Percentiles rank a stretch among this genome's conserved stretches.
These are phyloP conservation scores for Amanita inopinata DNA, from an alignment of 768 basidiomycete genomes.

Conservation along the genomic window DNA sequence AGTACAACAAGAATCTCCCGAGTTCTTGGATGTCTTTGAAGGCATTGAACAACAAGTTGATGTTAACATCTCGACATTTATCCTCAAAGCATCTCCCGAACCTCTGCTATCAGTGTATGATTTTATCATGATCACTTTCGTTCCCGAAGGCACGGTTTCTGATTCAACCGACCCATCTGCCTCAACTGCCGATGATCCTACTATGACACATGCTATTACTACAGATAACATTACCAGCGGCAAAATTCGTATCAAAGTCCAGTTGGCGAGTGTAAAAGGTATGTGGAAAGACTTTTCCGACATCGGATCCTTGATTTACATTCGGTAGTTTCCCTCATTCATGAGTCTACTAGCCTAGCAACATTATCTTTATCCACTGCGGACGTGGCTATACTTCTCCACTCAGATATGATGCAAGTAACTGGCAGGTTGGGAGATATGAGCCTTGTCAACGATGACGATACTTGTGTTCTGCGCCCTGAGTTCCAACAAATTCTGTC, in stretches of 20 bases:
- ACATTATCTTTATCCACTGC: conserved; percentile 88
- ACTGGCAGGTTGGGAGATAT: conserved; percentile 78
- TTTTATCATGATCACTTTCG: conserved; percentile 96
- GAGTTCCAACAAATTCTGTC: conserved; percentile 82
- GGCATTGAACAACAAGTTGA: conserved; percentile 85
- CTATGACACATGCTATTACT: not conserved
- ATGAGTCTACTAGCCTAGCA: conserved; percentile 60
- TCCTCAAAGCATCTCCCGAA: conserved; percentile 82
- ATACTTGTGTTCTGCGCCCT: conserved; percentile 36
- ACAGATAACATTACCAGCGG: conserved; percentile 18
- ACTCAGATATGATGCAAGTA: conserved; percentile 64
- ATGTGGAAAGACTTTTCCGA: conserved; percentile 12
- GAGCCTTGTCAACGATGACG: conserved; percentile 67
- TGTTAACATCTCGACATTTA: conserved; percentile 81
- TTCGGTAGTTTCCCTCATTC: conserved; percentile 61
- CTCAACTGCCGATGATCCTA: not conserved
- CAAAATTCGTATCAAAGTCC: conserved; percentile 75
- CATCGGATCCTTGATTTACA: not conserved
- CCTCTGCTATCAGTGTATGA: conserved; percentile 89
- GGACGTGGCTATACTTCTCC: conserved; percentile 69
- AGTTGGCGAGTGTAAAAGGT: conserved; percentile 81
- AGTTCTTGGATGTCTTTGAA: conserved; percentile 70
- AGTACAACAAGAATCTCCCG: conserved; percentile 78
- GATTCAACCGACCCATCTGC: not conserved
- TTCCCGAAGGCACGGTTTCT: conserved; percentile 30